Evolutionary conservation across 768 basidiomycete genomes (phyloP).

Genomic region (Termitomyces sp.): DNA sequence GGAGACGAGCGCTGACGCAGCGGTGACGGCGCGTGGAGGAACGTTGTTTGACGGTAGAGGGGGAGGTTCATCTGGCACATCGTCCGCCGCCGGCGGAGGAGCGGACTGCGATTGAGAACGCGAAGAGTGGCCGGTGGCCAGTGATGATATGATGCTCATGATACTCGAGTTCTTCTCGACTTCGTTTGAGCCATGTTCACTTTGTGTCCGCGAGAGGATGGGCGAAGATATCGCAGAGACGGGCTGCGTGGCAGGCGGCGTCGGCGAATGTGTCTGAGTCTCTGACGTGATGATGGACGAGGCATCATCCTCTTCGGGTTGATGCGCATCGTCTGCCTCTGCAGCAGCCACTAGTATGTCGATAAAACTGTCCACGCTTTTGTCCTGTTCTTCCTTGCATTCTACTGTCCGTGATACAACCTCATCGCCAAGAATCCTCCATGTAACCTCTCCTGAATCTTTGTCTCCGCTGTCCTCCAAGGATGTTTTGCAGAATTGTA

Average conservation of each 20-base stretch:
- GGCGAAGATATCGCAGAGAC: slow-evolving; percentile 40
- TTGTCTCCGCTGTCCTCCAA: slow-evolving; percentile 21
- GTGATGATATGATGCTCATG: slow-evolving; percentile 58
- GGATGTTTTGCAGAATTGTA: slow-evolving; percentile 32
- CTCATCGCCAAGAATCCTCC: slow-evolving; percentile 66
- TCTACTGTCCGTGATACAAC: slow-evolving; percentile 52
- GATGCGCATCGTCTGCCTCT: slow-evolving; percentile 20
- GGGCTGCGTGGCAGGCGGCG: slow-evolving; percentile 13
- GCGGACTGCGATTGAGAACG: slow-evolving; percentile 59
- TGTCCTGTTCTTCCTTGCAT: slow-evolving; percentile 19
- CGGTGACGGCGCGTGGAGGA: slow-evolving; percentile 46
- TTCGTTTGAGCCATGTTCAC: slow-evolving; percentile 39
- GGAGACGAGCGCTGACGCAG: slow-evolving; percentile 56
- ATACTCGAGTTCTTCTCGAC: slow-evolving; percentile 34
- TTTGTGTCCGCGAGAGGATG: slow-evolving; percentile 50
- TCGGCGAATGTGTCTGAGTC: slow-evolving; percentile 21
- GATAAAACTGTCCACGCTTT: slow-evolving; percentile 23
- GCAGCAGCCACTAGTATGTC: slow-evolving; percentile 38
- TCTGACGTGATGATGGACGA: slow-evolving; percentile 33
- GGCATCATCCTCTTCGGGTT: slow-evolving; percentile 35
- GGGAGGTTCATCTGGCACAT: slow-evolving; percentile 22
- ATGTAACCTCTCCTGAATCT: slow-evolving; percentile 38
- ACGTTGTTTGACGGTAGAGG: slow-evolving; percentile 15
- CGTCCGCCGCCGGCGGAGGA: slow-evolving; percentile 34
- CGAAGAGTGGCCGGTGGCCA: slow-evolving; percentile 46